phyloP scores from a whole-genome alignment of 768 basidiomycete species.

The Pisolithus tinctorius region DNA sequence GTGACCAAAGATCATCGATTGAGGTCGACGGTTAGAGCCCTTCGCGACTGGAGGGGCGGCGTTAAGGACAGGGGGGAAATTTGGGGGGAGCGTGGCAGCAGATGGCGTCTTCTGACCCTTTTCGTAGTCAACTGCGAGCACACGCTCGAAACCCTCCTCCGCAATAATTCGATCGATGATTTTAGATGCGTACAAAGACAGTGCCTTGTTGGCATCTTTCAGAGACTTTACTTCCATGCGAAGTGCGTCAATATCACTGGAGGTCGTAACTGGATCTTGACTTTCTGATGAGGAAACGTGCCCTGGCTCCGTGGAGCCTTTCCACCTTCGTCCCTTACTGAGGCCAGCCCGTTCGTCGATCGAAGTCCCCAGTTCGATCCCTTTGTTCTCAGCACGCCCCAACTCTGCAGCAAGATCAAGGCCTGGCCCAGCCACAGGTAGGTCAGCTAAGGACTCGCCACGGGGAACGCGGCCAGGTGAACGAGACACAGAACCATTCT shows the following conservation, averaged over 20 bases:
- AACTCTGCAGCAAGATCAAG: constrained; percentile 89
- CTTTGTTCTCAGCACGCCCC: constrained; percentile 87
- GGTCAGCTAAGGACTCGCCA: constrained; percentile 79
- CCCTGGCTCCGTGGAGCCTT: constrained; percentile 23
- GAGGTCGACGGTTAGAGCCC: constrained; percentile 48
- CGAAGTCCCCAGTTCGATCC: constrained; percentile 53
- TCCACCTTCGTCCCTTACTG: constrained; percentile 43
- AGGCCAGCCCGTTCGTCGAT: constrained; percentile 44
- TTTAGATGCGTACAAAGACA: constrained; percentile 93
- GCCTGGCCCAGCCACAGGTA: constrained; percentile 84
- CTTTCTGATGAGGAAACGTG: constrained; percentile 32
- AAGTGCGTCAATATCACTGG: constrained; percentile 67
- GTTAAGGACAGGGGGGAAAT: constrained; percentile 9
- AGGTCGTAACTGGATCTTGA: constrained; percentile 36
- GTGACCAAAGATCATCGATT: constrained; percentile 48
- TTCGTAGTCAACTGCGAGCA: constrained; percentile 89
- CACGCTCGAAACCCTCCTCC: constrained; percentile 95
- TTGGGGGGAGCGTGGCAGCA: constrained; percentile 28
- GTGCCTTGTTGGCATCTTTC: constrained; percentile 92
- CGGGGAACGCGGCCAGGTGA: constrained; percentile 38
- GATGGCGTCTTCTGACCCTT: constrained; percentile 45
- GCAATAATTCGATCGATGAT: constrained; percentile 97
- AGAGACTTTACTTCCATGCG: constrained; percentile 85
- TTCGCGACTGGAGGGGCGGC: background rate
- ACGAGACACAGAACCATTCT: constrained; percentile 46